Base-by-base conservation (phyloP, 441 rosid genomes). In the Euphorbia celastroides region DNA sequence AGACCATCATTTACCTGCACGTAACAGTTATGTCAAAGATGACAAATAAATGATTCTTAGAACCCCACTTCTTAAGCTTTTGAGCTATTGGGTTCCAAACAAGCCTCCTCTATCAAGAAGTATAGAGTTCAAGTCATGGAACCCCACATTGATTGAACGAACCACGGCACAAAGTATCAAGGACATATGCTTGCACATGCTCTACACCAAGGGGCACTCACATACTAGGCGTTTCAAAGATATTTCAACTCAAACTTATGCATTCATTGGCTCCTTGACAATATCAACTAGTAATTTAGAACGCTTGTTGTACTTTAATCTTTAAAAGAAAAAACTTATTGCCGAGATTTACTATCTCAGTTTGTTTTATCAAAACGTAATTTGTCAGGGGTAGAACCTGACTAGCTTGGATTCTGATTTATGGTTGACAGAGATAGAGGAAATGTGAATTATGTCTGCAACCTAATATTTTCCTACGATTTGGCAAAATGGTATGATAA, bases 1-100 rank as follows among this genome's bases (percentile, higher is more conserved):
- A 89, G 87, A 64, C 84, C 88, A 80, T 90, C 97, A 86, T 95
- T 95, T 56, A 92, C 96, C 99, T 95, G 72, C 20, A 67, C 41
- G 65, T 64, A 72, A 57, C 7, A n/a, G 34, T 2, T 22, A 26
- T 55, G 32, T n/a, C 17, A 51, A 13, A 61, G 1, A 3, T 16
- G 20, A 25, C 14, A 66, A 55, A 8, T n/a, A n/a, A 25, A 23
- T 10, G 17, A 48, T 48, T 48, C 54, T n/a, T 17, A n/a, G 54
- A 9, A n/a, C 54, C 54, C 19, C 7, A 17, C 54, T 2, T 3
- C 22, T 48, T 48, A 48, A 48, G 23, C 54, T 48, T 16, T 48
- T 16, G 22, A 17, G 54, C 19, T 23, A 48, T 17, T 48, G 0
- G 19, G 8, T 17, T 16, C 23, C 5, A 17, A 17, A 23, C 1